Percentiles rank a stretch among this genome's conserved stretches.
phyloP scores from a whole-genome alignment of 2,329 filamentous ascomycete species.

The Phialophora expanda region DNA sequence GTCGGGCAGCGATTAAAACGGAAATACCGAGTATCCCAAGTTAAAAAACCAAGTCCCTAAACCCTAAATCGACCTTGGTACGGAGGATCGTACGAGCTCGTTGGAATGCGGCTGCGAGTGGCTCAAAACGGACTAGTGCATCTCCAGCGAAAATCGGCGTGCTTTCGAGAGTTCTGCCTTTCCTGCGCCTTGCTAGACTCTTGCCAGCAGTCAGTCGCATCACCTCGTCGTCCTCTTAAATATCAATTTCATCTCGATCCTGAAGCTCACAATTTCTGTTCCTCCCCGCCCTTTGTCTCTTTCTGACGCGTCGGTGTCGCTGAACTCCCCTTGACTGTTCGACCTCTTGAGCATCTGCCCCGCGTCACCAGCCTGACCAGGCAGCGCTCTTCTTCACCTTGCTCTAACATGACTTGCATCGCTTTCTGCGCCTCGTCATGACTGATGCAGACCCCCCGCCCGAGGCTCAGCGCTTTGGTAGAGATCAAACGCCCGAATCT shows the following conservation, averaged over 20 bases:
- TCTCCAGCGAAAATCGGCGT: background rate
- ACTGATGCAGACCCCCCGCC: conserved; percentile 38
- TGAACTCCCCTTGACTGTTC: conserved; percentile 22
- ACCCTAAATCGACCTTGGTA: no score
- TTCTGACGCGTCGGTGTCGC: conserved; percentile 21
- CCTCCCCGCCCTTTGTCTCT: conserved; percentile 14
- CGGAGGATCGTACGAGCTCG: no score
- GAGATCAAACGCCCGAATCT: conserved; percentile 71
- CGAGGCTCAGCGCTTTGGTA: conserved; percentile 59
- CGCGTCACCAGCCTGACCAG: conserved; percentile 26
- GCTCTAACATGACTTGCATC: conserved; percentile 31
- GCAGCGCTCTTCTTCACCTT: conserved; percentile 27
- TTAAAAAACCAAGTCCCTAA: no score
- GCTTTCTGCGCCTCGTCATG: conserved; percentile 32
- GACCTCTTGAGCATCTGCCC: conserved; percentile 24
- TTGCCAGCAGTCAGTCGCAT: conserved; percentile 13
- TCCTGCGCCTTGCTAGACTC: background rate
- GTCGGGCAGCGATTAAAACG: no score
- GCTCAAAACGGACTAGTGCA: background rate
- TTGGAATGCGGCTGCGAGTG: background rate
- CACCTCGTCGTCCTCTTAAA: conserved; percentile 17
- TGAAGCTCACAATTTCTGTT: conserved; percentile 2
- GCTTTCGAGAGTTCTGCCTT: background rate
- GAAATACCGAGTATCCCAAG: no score
- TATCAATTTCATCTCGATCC: conserved; percentile 16